Evolutionary conservation across 441 rosid species (phyloP), one percentile per base, ranked within the genome.

Genomic region (Macaranga tanarius): DNA sequence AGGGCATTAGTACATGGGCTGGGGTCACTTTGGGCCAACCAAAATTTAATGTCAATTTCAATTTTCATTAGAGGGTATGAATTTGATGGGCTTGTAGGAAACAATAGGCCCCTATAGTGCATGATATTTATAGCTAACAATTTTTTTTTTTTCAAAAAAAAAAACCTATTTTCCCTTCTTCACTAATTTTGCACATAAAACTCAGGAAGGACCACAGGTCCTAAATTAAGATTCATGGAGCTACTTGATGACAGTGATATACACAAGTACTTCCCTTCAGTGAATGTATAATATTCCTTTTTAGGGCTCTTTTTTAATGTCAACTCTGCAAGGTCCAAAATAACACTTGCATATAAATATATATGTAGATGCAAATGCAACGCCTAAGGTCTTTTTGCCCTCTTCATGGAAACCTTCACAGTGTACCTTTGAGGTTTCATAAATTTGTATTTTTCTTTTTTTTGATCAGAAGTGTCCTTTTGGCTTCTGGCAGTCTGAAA

Each of bases 11-110:
- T 74, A 12, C 79, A 72, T 77, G 83, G 84, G 80, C 75, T 63
- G 69, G 64, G 74, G 74, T 38, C 72, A 55, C 63, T 54, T 71
- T 67, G 62, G 77, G 80, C 71, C 80, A 65, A 76, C 76, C 48
- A 47, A 42, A 52, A 72, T 65, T 79, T 65, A 63, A 62, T 67
- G 20, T 62, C 42, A 13, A 7, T 42, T 42, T 42, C 47, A 42
- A 54, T 2, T 6, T n/a, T 54, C 20, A 16, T 19, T 57, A 55
- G 25, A 11, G 23, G 0, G 4, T 6, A 40, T 17, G 7, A 0
- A 8, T 16, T 60, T 50, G 7, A 45, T 75, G 75, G 81, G 84
- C 81, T 69, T 40, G 61, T 10, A 28, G 22, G 20, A 42, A 26
- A 3, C 15, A 38, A 40, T 13, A 13, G 71, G 26, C 51, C 70